Conservation (phyloP, 345 rosid species). For the Populus alba region DNA sequence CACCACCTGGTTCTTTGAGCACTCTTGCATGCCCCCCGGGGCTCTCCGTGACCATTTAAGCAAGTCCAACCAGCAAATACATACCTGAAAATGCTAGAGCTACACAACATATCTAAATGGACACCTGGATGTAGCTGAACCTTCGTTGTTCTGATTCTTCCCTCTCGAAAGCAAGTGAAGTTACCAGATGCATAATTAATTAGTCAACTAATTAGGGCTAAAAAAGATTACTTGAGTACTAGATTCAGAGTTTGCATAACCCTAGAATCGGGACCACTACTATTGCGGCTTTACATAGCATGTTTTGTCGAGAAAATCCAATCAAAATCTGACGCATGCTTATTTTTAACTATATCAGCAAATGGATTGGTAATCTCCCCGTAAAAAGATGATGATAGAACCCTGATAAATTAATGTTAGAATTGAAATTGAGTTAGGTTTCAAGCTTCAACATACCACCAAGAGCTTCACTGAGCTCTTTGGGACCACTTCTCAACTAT, state of each 20-base stretch:
- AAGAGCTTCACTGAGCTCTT: conserved; percentile 25
- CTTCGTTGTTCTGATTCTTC: background rate
- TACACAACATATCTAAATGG: too few species aligned
- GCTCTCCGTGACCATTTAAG: too few species aligned
- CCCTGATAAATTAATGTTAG: conserved; percentile 17
- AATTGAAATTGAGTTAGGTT: conserved; percentile 23
- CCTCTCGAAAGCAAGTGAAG: background rate
- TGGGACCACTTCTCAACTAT: conserved; percentile 85
- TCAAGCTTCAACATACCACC: conserved; percentile 28
- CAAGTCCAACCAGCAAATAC: too few species aligned
- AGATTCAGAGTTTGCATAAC: conserved; percentile 43
- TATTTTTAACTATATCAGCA: conserved; percentile 26
- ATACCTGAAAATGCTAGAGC: too few species aligned
- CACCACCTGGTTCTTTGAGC: too few species aligned
- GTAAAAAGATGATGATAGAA: conserved; percentile 25
- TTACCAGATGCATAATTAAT: conserved; percentile 14
- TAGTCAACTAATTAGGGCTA: conserved; percentile 23
- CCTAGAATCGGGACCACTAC: conserved; percentile 65
- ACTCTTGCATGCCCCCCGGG: too few species aligned
- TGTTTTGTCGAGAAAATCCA: conserved; percentile 51
- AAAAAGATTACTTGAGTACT: conserved; percentile 26
- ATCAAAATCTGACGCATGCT: conserved; percentile 60
- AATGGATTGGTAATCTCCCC: conserved; percentile 32
- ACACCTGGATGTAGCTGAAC: background rate
- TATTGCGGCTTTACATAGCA: conserved; percentile 52